These are phyloP conservation scores for Termitomyces sp. DNA, from an alignment of 768 basidiomycete species.

Conservation along the genomic window DNA sequence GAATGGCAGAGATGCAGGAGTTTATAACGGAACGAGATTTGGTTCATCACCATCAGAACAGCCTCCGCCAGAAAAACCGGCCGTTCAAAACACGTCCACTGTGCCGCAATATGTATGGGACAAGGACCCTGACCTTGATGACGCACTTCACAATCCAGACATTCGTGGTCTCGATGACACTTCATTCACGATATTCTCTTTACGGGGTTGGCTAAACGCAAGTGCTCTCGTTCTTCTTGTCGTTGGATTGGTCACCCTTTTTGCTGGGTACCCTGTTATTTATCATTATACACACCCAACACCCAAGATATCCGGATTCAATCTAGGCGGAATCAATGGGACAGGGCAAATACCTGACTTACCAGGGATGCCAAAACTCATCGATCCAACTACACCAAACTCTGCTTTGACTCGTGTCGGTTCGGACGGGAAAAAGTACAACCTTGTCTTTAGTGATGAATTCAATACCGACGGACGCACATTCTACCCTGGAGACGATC, in stretches of 20 bases:
- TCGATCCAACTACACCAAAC: constrained; percentile 76
- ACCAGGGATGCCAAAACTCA: constrained; percentile 58
- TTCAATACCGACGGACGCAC: constrained; percentile 53
- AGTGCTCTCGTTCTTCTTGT: constrained; percentile 68
- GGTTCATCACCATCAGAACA: constrained; percentile 46
- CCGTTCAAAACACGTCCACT: constrained; percentile 49
- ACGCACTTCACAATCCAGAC: constrained; percentile 87
- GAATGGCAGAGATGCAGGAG: constrained; percentile 38
- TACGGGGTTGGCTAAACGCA: constrained; percentile 82
- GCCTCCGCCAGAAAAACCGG: constrained; percentile 30
- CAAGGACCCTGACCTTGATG: constrained; percentile 85
- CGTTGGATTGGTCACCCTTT: constrained; percentile 68
- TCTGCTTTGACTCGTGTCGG: constrained; percentile 55
- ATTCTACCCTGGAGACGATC: constrained; percentile 76
- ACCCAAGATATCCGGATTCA: constrained; percentile 52
- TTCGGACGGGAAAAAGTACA: constrained; percentile 72
- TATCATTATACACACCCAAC: constrained; percentile 40
- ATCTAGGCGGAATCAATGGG: constrained; percentile 86
- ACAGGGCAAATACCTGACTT: constrained; percentile 85
- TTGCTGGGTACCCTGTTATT: constrained; percentile 87
- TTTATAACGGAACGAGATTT: constrained; percentile 51
- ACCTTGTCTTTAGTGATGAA: constrained; percentile 89
- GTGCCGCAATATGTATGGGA: constrained; percentile 78
- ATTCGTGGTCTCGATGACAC: constrained; percentile 55
- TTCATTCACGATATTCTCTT: constrained; percentile 71